A percentile compares a stretch with the other conserved stretches of the same genome.
phyloP scores from a whole-genome alignment of 805 yeast species.

The Pichia kluyveri region DNA sequence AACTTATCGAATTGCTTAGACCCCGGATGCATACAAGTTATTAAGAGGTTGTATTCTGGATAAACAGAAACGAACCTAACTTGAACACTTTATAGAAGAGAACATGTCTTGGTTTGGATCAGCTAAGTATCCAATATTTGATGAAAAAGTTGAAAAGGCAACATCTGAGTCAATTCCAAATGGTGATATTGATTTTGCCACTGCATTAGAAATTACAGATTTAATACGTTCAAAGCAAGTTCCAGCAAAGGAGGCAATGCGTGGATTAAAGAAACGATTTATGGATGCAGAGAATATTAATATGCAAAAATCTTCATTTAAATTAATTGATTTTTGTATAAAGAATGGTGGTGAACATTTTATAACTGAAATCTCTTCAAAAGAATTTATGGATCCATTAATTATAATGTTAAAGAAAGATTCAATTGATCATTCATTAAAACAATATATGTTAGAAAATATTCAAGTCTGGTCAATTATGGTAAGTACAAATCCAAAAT shows the following conservation, averaged over 20 bases:
- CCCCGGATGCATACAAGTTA: too few species aligned
- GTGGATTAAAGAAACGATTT: constrained; percentile 69
- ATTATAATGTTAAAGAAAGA: constrained; percentile 32
- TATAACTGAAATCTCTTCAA: constrained; percentile 64
- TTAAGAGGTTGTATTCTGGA: too few species aligned
- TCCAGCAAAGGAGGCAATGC: constrained; percentile 74
- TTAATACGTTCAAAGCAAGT: constrained; percentile 73
- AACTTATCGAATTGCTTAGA: too few species aligned
- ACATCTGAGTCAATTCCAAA: constrained; percentile 87
- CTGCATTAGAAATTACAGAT: constrained; percentile 80
- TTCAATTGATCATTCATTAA: constrained; percentile 41
- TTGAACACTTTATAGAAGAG: too few species aligned
- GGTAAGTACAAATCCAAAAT: constrained; percentile 57
- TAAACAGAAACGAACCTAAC: too few species aligned
- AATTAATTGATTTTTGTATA: constrained; percentile 75
- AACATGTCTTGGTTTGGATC: constrained; percentile 47
- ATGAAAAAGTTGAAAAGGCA: constrained; percentile 60
- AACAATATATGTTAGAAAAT: constrained; percentile 48
- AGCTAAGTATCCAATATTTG: constrained; percentile 33
- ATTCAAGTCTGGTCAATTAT: constrained; percentile 73
- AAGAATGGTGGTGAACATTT: constrained; percentile 91
- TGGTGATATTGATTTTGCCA: constrained; percentile 71
- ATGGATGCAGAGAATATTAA: constrained; percentile 62
- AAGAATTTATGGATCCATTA: constrained; percentile 79
- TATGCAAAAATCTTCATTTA: constrained; percentile 64